Conservation (phyloP, 2,329 filamentous ascomycete species). For the Fusarium chuoi region DNA sequence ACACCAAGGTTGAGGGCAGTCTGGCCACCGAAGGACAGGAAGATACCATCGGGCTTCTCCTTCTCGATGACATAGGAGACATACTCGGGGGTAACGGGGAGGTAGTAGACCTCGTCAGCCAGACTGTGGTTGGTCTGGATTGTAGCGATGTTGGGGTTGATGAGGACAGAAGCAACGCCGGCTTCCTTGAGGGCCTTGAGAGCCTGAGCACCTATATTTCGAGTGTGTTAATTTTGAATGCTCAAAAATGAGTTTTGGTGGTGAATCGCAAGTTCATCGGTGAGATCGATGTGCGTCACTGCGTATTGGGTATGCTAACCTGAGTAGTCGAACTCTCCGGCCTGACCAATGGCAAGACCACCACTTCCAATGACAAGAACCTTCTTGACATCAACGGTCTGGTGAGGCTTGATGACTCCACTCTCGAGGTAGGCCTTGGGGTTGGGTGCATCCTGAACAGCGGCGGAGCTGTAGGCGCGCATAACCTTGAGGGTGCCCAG, state of each 20-base stretch:
- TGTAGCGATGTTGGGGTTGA: constrained; percentile 98
- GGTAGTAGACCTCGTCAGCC: constrained; percentile 97
- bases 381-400: constrained; percentile 92
- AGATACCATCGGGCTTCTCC: constrained; percentile 95
- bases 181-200: constrained; percentile 97
- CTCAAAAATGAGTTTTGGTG: background rate
- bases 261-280: constrained; percentile 30
- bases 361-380: constrained; percentile 96
- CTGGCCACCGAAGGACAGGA: constrained; percentile 96
- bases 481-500: constrained; percentile 59
- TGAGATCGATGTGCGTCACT: constrained; percentile 8
- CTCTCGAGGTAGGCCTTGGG: constrained; percentile 90
- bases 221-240: constrained; percentile 32
- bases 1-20: constrained; percentile 97
- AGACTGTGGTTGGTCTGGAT: constrained; percentile 98
- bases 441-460: constrained; percentile 77
- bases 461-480: constrained; percentile 54
- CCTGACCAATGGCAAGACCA: constrained; percentile 95
- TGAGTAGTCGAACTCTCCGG: constrained; percentile 98
- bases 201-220: constrained; percentile 82
- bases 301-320: constrained; percentile 66
- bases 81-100: constrained; percentile 97
- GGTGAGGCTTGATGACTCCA: constrained; percentile 81
- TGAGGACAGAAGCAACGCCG: constrained; percentile 87
- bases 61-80: constrained; percentile 97